Base-by-base conservation (phyloP, 176 grass and related monocot species). In the Paspalum notatum region DNA sequence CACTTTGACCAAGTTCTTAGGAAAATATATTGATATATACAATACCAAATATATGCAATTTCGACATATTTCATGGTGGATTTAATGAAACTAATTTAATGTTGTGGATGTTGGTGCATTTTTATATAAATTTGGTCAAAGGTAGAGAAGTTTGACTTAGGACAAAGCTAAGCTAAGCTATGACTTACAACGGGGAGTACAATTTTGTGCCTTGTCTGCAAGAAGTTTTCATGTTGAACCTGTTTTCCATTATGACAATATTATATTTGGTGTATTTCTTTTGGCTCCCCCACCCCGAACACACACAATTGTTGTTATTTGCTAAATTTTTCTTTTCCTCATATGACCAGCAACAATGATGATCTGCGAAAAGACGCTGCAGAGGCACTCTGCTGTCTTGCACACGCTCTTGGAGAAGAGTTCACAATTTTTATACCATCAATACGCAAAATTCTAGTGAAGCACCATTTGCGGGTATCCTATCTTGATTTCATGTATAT, bases 351-450 rank as follows among this genome's bases (percentile, higher is more conserved):
- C 71, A 95, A 89, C 81, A 95, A 93, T 82, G 92, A 93, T 76
- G 92, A 98, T 67, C 56, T 98, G 75, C 81, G 96, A 62, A 98
- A 93, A 89, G 96, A 98, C 70, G 96, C 92, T 76, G 75, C 85
- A 55, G 90, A 98, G 68, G 92, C 96, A n/a, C 84, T 98, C 9
- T 95, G 96, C 67, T 98, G 90, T 66, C 96, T 98, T 9, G 96
- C 96, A 56, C 90, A 95, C 88, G 88, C 96, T 75, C 90, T 95
- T 45, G 96, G 92, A 68, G 92, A 95, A 72, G 96, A 98, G 65
- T 98, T 98, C 81, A 86, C 84, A 11, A 98, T 95, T 42, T 98
- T 95, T 70, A 70, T 95, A 84, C 87, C 92, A 65, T 91, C 93
- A 48, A 93, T 98, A 75, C 85, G 47, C 78, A 98, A 98, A 82